phyloP scores from a whole-genome alignment of 2,329 filamentous ascomycete genomes.

The Pseudocercospora pini-densiflorae region DNA sequence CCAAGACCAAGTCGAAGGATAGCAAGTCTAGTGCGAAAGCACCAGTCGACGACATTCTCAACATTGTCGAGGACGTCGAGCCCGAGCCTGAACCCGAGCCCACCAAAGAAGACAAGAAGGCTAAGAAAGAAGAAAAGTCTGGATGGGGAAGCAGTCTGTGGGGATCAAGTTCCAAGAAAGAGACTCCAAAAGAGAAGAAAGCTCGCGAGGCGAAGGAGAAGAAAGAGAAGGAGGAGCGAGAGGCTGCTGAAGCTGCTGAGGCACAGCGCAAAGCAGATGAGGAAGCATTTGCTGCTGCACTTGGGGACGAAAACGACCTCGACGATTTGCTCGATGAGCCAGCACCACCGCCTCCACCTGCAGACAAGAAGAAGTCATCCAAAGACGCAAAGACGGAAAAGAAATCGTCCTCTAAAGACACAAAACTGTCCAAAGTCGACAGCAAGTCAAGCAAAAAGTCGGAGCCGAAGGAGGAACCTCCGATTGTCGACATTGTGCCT shows the following conservation, averaged over 20 bases:
- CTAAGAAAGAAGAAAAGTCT: conserved; percentile 48
- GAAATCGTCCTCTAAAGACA: conserved; percentile 33
- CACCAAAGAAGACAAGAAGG: conserved; percentile 47
- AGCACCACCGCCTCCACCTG: conserved; percentile 18
- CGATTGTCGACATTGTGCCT: conserved; percentile 22
- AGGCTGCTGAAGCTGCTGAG: conserved; percentile 43
- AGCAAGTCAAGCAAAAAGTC: conserved; percentile 38
- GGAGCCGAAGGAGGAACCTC: conserved; percentile 43
- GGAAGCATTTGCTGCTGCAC: conserved; percentile 41
- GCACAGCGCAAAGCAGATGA: conserved; percentile 41
- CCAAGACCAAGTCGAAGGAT: conserved; percentile 42
- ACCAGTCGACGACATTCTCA: conserved; percentile 34
- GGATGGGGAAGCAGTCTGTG: conserved; percentile 38
- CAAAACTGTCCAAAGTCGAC: conserved; percentile 32
- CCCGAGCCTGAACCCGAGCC: conserved; percentile 25
- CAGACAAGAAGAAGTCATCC: conserved; percentile 33
- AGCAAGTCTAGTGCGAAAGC: conserved; percentile 33
- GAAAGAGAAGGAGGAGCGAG: conserved; percentile 49
- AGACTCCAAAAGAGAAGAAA: conserved; percentile 39
- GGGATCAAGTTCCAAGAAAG: conserved; percentile 43
- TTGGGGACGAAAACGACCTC: conserved; percentile 42
- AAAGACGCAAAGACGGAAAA: conserved; percentile 29
- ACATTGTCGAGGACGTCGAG: conserved; percentile 32
- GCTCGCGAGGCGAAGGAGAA: conserved; percentile 52
- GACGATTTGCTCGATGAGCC: conserved; percentile 38